Evolutionary conservation across 2,329 filamentous ascomycete genomes (phyloP).

Genomic region (Colletotrichum phormii): DNA sequence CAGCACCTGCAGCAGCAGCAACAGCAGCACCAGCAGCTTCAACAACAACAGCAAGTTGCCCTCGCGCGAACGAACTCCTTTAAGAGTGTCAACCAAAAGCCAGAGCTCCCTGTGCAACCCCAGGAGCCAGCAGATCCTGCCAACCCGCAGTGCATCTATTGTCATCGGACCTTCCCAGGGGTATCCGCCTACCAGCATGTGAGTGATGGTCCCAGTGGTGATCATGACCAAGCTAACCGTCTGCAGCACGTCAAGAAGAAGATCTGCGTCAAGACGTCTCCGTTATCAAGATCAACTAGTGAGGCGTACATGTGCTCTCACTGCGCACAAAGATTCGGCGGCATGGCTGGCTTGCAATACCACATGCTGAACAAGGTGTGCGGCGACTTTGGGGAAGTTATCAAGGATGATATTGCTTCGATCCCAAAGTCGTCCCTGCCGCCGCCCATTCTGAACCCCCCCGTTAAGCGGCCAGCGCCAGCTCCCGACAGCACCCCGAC

Average conservation of each 20-base stretch:
- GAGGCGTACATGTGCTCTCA: slow-evolving; percentile 49
- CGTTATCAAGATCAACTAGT: slow-evolving; percentile 36
- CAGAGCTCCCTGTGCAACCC: neutral
- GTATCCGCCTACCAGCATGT: slow-evolving; percentile 27
- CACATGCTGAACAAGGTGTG: slow-evolving; percentile 60
- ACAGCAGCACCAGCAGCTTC: neutral
- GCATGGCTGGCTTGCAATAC: slow-evolving; percentile 55
- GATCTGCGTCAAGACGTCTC: slow-evolving; percentile 44
- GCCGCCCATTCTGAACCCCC: neutral
- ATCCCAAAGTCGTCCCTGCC: neutral
- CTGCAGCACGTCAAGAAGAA: slow-evolving; percentile 50
- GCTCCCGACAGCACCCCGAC: neutral
- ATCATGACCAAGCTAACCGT: neutral
- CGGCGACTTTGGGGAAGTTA: slow-evolving; percentile 49
- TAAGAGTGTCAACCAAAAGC: neutral
- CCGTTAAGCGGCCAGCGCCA: slow-evolving; percentile 1
- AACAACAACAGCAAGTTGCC: neutral
- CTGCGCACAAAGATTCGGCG: slow-evolving; percentile 60
- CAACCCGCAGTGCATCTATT: slow-evolving; percentile 30
- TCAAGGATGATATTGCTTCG: neutral
- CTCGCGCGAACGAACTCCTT: neutral
- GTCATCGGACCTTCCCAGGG: slow-evolving; percentile 35
- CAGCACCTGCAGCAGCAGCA: neutral
- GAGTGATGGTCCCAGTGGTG: neutral
- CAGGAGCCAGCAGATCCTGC: slow-evolving; percentile 23